phyloP scores from a whole-genome alignment of 441 rosid species.

The Brassica hybrid region DNA sequence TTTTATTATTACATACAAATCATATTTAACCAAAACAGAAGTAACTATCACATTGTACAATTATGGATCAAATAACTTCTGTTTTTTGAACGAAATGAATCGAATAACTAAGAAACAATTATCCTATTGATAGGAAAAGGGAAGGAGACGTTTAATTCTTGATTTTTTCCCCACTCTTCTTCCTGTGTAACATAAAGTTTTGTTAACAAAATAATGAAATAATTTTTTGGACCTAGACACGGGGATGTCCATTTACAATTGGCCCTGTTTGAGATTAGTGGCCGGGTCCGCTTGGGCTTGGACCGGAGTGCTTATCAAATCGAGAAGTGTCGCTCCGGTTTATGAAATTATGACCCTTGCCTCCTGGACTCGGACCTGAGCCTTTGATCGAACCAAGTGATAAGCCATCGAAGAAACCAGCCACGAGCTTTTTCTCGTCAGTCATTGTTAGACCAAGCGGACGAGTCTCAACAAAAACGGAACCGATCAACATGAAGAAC shows the following conservation, averaged over 20 bases:
- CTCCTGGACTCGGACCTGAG: conserved; percentile 67
- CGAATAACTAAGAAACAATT: neutral
- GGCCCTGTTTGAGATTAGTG: conserved; percentile 38
- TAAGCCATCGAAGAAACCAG: conserved; percentile 55
- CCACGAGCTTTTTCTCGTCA: conserved; percentile 34
- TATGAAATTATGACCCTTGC: conserved; percentile 49
- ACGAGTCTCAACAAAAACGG: conserved; percentile 47
- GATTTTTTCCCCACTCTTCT: neutral
- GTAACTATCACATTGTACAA: neutral
- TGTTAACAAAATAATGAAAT: conserved; percentile 15
- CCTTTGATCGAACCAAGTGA: conserved; percentile 58
- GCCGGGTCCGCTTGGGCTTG: conserved; percentile 59
- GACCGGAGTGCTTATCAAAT: conserved; percentile 47
- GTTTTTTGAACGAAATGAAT: neutral
- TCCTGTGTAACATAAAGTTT: neutral
- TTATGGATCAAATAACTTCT: too few species aligned
- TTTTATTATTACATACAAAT: conserved; percentile 15
- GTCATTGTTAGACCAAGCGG: conserved; percentile 50
- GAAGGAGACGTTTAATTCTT: neutral
- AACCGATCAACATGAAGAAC: conserved; percentile 39
- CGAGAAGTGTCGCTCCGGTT: conserved; percentile 32
- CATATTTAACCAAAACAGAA: neutral
- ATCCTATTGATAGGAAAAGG: neutral
- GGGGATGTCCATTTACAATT: neutral
- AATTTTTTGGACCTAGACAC: neutral